A percentile compares a stretch with the other conserved stretches of the same genome.
Evolutionary conservation across 805 yeast genomes (phyloP).

Genomic region (Wickerhamomyces hampshirensis): DNA sequence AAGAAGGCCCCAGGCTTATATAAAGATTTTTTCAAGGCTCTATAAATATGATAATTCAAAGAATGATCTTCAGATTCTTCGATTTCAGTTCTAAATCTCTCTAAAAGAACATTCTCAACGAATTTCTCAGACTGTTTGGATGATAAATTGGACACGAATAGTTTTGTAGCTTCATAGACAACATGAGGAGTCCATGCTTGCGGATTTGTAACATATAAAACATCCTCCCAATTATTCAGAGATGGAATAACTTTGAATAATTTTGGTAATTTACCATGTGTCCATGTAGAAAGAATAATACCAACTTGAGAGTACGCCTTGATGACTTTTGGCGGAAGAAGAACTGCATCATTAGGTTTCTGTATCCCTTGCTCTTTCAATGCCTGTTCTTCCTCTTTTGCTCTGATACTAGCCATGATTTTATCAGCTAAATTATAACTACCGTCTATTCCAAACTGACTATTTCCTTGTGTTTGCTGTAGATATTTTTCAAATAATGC

Average conservation of each 20-base stretch:
- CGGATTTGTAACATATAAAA: constrained; percentile 88
- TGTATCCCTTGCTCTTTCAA: constrained; percentile 26
- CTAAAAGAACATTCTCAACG: constrained; percentile 61
- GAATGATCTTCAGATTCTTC: constrained; percentile 72
- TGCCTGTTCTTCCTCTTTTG: constrained; percentile 47
- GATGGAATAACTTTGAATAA: constrained; percentile 93
- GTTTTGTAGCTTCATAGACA: constrained; percentile 88
- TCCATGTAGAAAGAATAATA: constrained; percentile 77
- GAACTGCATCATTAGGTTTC: constrained; percentile 64
- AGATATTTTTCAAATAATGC: constrained; percentile 78
- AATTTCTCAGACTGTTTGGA: constrained; percentile 88
- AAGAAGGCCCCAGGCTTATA: constrained; percentile 98
- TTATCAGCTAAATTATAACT: constrained; percentile 82
- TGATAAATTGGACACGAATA: constrained; percentile 85
- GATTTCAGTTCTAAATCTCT: constrained; percentile 65
- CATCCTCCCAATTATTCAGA: constrained; percentile 92
- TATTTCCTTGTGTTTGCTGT: constrained; percentile 33
- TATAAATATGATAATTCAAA: constrained; percentile 87
- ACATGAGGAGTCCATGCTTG: constrained; percentile 94
- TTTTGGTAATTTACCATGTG: constrained; percentile 95
- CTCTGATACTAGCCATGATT: constrained; percentile 84
- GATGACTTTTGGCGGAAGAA: constrained; percentile 93
- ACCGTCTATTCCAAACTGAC: constrained; percentile 31
- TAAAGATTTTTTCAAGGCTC: constrained; percentile 86
- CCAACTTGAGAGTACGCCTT: constrained; percentile 94